phyloP scores from a whole-genome alignment of 768 basidiomycete species.

The Leccinum incarnatum region DNA sequence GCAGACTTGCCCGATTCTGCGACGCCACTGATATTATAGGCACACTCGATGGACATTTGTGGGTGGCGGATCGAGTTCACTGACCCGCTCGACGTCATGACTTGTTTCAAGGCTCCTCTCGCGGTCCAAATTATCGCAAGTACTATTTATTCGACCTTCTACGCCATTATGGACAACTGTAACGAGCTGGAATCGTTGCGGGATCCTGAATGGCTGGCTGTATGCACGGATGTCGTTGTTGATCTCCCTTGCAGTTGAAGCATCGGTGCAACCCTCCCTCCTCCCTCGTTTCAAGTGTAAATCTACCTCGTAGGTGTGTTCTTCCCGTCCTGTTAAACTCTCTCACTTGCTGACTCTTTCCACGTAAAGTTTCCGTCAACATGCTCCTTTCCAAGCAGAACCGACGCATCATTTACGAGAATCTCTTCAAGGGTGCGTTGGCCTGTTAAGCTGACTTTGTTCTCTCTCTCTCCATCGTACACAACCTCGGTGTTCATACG shows the following conservation, averaged over 20 bases:
- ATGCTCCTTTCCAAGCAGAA: constrained; percentile 98
- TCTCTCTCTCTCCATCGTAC: no score
- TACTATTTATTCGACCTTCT: constrained; percentile 5
- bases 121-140: constrained; percentile 21
- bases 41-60: no score
- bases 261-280: constrained; percentile 28
- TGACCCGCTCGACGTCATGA: constrained; percentile 37
- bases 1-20: no score
- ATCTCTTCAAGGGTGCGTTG: constrained; percentile 94
- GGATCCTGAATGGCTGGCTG: constrained; percentile 34
- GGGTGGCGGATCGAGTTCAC: no score
- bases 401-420: constrained; percentile 95
- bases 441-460: no score
- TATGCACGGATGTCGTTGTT: constrained; percentile 30
- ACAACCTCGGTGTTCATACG: no score
- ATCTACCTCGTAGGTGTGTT: neutral
- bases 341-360: constrained; percentile 8
- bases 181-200: neutral
- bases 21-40: no score
- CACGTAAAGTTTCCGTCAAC: constrained; percentile 34
- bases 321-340: neutral
- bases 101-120: constrained; percentile 28
- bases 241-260: constrained; percentile 29
- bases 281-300: neutral
- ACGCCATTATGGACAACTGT: constrained; percentile 7